These are phyloP conservation scores for Amorphotheca resinae DNA, from an alignment of 495 filamentous ascomycete species.

Conservation along the genomic window DNA sequence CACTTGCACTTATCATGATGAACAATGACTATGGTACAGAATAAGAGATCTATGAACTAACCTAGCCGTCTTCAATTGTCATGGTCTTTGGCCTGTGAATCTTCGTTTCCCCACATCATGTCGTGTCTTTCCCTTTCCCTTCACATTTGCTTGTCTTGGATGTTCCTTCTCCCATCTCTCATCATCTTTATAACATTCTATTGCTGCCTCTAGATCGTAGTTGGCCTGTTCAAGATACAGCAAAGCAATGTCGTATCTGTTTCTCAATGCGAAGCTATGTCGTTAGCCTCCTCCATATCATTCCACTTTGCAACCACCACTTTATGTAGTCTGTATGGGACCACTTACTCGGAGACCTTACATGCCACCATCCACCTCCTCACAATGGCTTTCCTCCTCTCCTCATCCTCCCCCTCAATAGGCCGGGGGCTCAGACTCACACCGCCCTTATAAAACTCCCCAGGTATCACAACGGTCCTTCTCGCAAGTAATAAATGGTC, in stretches of 20 bases:
- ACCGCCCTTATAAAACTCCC: conserved; percentile 47
- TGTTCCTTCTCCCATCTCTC: conserved; percentile 61
- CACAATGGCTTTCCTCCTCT: conserved; percentile 49
- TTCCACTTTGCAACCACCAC: neutral
- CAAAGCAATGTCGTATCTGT: conserved; percentile 55
- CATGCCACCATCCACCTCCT: conserved; percentile 58
- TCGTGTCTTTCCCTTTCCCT: conserved; percentile 23
- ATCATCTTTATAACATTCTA: conserved; percentile 48
- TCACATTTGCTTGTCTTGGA: conserved; percentile 35
- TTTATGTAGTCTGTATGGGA: neutral
- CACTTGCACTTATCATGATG: conserved; percentile 5
- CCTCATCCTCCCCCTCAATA: conserved; percentile 56
- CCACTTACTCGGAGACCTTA: conserved; percentile 51
- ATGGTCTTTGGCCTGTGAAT: conserved; percentile 18
- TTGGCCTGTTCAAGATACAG: conserved; percentile 54
- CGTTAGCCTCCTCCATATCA: conserved; percentile 8
- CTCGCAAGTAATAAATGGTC: conserved; percentile 56
- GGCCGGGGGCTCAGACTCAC: conserved; percentile 52
- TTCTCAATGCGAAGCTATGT: conserved; percentile 14
- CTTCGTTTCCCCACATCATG: conserved; percentile 20
- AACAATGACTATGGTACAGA: conserved; percentile 12
- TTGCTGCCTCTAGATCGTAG: conserved; percentile 51
- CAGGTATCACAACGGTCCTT: conserved; percentile 54
- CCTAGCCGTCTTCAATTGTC: neutral
- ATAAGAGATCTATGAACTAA: conserved; percentile 3